Percentiles rank a stretch among this genome's conserved stretches.
phyloP scores from a whole-genome alignment of 331 rosid species.

The Rosa hybrid region DNA sequence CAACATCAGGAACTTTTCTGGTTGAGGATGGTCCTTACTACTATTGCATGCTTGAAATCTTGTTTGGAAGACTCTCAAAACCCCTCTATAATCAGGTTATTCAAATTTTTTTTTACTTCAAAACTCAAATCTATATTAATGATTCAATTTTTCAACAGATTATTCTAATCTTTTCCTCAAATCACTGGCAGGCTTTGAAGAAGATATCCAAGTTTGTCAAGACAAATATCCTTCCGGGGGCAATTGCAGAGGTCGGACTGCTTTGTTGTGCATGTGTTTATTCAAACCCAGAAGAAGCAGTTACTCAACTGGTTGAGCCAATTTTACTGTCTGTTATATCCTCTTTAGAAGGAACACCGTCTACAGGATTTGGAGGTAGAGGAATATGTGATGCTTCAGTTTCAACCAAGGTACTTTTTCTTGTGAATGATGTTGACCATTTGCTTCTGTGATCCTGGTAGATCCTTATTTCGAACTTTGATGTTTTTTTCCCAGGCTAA shows the following conservation, averaged over 20 bases:
- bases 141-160: slow-evolving; percentile 15
- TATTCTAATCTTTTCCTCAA: slow-evolving; percentile 24
- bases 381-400: slow-evolving; percentile 49
- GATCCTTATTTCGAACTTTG: slow-evolving; percentile 31
- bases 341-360: slow-evolving; percentile 75
- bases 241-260: slow-evolving; percentile 96
- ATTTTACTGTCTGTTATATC: slow-evolving; percentile 71
- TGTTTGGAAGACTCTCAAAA: slow-evolving; percentile 89
- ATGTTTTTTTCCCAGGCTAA: slow-evolving; percentile 59
- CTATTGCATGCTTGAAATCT: slow-evolving; percentile 90
- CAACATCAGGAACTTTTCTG: slow-evolving; percentile 92
- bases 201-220: slow-evolving; percentile 90
- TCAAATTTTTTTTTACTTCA: slow-evolving; percentile 23
- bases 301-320: slow-evolving; percentile 81
- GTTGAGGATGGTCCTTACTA: slow-evolving; percentile 97
- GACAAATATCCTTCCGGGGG: slow-evolving; percentile 98
- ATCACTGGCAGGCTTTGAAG: slow-evolving; percentile 72
- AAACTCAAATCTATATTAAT: slow-evolving; percentile 2
- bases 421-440: slow-evolving; percentile 26
- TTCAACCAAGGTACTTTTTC: slow-evolving; percentile 61
- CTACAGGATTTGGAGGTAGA: slow-evolving; percentile 86
- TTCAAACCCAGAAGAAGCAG: slow-evolving; percentile 92
- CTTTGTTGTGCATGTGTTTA: slow-evolving; percentile 97
- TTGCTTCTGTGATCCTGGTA: slow-evolving; percentile 17
- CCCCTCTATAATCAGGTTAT: slow-evolving; percentile 78